phyloP scores from a whole-genome alignment of 2,329 filamentous ascomycete species.

The Calonectria fujianensis region DNA sequence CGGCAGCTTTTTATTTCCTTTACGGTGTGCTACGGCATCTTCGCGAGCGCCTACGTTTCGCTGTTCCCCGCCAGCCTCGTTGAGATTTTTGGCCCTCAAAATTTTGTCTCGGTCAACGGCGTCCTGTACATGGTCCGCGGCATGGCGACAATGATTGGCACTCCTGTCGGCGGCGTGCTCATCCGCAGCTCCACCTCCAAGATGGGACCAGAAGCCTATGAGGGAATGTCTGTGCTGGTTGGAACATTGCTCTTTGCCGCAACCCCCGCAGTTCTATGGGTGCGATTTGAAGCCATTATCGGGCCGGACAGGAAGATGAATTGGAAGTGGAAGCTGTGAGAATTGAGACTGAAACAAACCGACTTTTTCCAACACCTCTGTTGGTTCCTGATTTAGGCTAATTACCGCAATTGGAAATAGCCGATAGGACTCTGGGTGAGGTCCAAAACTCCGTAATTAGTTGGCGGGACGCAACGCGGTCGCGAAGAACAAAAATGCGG shows the following conservation, averaged over 20 bases:
- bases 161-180: slow-evolving; percentile 23
- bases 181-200: slow-evolving; percentile 14
- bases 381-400: not conserved
- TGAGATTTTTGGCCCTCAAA: slow-evolving; percentile 24
- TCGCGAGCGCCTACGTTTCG: slow-evolving; percentile 19
- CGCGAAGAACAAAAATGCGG: no score
- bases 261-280: slow-evolving; percentile 22
- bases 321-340: slow-evolving; percentile 33
- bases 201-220: slow-evolving; percentile 11
- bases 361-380: not conserved
- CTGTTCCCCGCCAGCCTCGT: slow-evolving; percentile 25
- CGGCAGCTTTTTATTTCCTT: slow-evolving; percentile 23
- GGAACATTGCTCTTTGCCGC: slow-evolving; percentile 16
- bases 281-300: slow-evolving; percentile 29
- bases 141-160: slow-evolving; percentile 25
- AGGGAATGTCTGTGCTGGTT: slow-evolving; percentile 7
- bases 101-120: slow-evolving; percentile 15
- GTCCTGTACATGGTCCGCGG: slow-evolving; percentile 23
- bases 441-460: not conserved
- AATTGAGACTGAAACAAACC: not conserved
- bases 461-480: not conserved
- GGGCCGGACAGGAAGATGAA: slow-evolving; percentile 22
- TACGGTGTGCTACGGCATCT: slow-evolving; percentile 22
- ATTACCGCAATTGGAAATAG: not conserved
- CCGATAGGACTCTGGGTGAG: not conserved